Conservation (phyloP, 2,329 filamentous ascomycete species). For the Monosporascus sp. region DNA sequence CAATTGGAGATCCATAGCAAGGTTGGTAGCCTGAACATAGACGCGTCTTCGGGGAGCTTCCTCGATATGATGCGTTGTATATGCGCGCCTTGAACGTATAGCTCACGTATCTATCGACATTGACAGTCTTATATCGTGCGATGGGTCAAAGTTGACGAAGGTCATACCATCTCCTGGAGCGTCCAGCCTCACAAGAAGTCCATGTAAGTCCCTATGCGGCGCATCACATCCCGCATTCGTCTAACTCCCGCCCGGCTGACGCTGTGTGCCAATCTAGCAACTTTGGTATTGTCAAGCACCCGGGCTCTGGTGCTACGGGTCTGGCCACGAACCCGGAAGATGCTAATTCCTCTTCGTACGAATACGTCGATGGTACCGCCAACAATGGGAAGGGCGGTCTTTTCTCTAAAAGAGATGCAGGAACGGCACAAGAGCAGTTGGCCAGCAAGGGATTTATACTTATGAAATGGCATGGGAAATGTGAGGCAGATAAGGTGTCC, state of each 20-base stretch:
- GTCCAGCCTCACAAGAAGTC: constrained; percentile 98
- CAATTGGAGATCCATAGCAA: constrained; percentile 97
- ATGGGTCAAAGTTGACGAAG: constrained; percentile 88
- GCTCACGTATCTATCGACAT: constrained; percentile 2
- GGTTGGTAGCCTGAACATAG: constrained; percentile 46
- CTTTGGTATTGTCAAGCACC: constrained; percentile 97
- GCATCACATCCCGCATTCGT: too few relatives aligned
- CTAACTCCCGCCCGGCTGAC: neutral
- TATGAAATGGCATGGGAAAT: constrained; percentile 87
- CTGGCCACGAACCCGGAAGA: constrained; percentile 40
- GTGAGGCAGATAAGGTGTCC: constrained; percentile 91
- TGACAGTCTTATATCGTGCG: constrained; percentile 90
- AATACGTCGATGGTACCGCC: constrained; percentile 33
- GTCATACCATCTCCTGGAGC: constrained; percentile 94
- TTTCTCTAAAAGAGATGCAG: constrained; percentile 51
- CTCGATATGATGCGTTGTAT: too few relatives aligned
- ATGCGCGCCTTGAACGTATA: too few relatives aligned
- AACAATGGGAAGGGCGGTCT: constrained; percentile 38
- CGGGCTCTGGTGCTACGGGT: constrained; percentile 60
- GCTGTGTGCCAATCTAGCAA: constrained; percentile 48
- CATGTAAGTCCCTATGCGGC: constrained; percentile 48
- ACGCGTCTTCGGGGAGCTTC: too few relatives aligned
- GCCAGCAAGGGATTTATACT: constrained; percentile 63
- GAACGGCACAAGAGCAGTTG: constrained; percentile 58
- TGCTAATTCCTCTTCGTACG: constrained; percentile 37